These are phyloP conservation scores for Penicillium nordicum DNA, from an alignment of 2,329 filamentous ascomycete species.

Conservation along the genomic window DNA sequence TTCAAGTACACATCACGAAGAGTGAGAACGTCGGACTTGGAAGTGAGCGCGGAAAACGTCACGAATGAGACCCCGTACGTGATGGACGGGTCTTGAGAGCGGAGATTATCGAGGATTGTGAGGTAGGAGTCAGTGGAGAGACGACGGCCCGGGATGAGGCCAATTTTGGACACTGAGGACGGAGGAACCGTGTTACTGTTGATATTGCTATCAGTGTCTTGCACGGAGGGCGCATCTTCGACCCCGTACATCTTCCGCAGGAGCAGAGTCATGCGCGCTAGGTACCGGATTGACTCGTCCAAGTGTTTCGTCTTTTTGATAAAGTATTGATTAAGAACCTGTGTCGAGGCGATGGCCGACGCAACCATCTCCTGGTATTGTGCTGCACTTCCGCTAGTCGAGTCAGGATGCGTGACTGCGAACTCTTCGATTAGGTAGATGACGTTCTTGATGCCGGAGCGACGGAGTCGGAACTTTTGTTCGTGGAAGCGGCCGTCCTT, in stretches of 20 bases:
- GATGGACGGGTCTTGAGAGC: slow-evolving; percentile 45
- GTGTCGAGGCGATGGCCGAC: slow-evolving; percentile 71
- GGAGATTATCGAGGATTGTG: slow-evolving; percentile 59
- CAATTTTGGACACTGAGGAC: slow-evolving; percentile 9
- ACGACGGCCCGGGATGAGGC: slow-evolving; percentile 61
- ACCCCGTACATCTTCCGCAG: slow-evolving; percentile 60
- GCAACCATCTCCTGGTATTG: slow-evolving; percentile 65
- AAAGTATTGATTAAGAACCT: slow-evolving; percentile 76
- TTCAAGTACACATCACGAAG: slow-evolving; percentile 73
- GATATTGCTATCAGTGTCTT: background rate
- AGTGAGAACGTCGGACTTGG: slow-evolving; percentile 71
- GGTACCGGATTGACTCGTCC: slow-evolving; percentile 73
- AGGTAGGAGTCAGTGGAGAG: slow-evolving; percentile 63
- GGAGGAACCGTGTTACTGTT: slow-evolving; percentile 42
- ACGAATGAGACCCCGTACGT: slow-evolving; percentile 65
- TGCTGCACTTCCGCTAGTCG: slow-evolving; percentile 37
- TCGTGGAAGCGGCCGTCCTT: slow-evolving; percentile 80
- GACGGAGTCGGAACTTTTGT: slow-evolving; percentile 74
- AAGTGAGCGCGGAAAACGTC: slow-evolving; percentile 68
- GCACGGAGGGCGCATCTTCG: slow-evolving; percentile 1
- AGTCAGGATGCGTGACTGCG: slow-evolving; percentile 53
- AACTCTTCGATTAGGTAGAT: slow-evolving; percentile 77
- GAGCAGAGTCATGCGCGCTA: slow-evolving; percentile 67
- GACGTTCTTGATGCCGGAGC: slow-evolving; percentile 70
- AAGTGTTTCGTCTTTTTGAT: slow-evolving; percentile 71